Evolutionary conservation across 164 flowering plant genomes (phyloP).

Genomic region (Tetrastigma voinierianum): DNA sequence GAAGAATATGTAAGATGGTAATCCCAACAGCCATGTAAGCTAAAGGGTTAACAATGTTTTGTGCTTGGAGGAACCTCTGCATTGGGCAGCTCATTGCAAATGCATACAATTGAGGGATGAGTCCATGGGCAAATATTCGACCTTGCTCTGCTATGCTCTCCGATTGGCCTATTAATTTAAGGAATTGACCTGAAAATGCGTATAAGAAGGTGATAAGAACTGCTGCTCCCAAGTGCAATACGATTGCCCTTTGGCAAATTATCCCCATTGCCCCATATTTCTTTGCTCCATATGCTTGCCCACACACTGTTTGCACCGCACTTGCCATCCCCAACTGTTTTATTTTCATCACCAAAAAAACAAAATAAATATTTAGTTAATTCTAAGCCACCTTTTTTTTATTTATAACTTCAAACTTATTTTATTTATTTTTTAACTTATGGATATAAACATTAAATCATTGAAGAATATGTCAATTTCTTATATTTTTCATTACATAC

Average conservation of each 20-base stretch:
- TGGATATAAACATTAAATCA: too few species aligned
- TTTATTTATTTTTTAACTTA: too few species aligned
- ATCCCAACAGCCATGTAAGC: constrained; percentile 70
- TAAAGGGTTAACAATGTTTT: constrained; percentile 73
- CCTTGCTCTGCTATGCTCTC: constrained; percentile 49
- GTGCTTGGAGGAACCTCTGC: constrained; percentile 85
- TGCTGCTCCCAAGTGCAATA: constrained; percentile 65
- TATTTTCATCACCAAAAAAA: neutral
- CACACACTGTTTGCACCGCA: constrained; percentile 83
- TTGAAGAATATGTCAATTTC: too few species aligned
- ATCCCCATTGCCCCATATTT: constrained; percentile 55
- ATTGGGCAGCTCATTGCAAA: constrained; percentile 69
- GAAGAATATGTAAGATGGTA: constrained; percentile 46
- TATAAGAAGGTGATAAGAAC: constrained; percentile 57
- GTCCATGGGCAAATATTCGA: constrained; percentile 60
- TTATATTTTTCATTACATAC: too few species aligned
- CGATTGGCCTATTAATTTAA: constrained; percentile 59
- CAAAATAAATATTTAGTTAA: too few species aligned
- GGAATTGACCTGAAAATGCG: constrained; percentile 58
- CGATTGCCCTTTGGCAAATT: constrained; percentile 69
- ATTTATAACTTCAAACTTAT: too few species aligned
- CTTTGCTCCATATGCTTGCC: constrained; percentile 78
- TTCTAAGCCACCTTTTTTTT: too few species aligned
- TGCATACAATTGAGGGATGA: constrained; percentile 68
- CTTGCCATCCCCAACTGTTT: constrained; percentile 85